Percentiles rank a stretch among this genome's conserved stretches.
These are phyloP conservation scores for Globisporangium megalacanthum DNA, from an alignment of 352 stramenopile species.

Conservation along the genomic window DNA sequence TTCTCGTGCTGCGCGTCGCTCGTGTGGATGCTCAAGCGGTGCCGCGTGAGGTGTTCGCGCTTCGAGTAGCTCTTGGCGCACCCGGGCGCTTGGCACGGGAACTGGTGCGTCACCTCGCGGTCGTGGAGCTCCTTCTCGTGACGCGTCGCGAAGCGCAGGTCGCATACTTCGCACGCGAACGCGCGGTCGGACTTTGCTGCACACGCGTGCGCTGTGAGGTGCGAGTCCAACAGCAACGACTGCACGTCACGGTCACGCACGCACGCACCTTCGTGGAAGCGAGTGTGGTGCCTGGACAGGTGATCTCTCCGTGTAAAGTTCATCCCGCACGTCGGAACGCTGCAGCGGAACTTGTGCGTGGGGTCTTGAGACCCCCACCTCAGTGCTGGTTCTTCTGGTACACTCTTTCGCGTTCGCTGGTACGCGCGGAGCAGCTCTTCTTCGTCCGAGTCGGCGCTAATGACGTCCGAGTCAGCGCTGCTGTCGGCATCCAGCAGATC, in stretches of 20 bases:
- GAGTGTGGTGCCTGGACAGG: conserved; percentile 10
- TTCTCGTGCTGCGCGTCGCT: conserved; percentile 25
- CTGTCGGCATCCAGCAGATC: not conserved
- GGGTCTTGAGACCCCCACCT: not conserved
- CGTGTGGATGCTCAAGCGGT: conserved; percentile 41
- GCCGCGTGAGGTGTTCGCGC: conserved; percentile 53
- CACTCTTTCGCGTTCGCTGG: not conserved
- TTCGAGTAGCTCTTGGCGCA: conserved; percentile 64
- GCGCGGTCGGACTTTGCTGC: not conserved
- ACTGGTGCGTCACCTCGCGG: conserved; percentile 15
- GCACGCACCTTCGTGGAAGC: conserved; percentile 14
- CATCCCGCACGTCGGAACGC: conserved; percentile 9
- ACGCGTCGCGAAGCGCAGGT: conserved; percentile 15
- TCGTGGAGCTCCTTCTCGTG: conserved; percentile 26
- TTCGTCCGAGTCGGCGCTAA: too few species aligned
- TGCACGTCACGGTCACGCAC: too few species aligned
- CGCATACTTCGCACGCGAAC: conserved; percentile 11
- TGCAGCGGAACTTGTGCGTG: conserved; percentile 7
- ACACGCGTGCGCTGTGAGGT: too few species aligned
- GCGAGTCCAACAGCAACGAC: too few species aligned
- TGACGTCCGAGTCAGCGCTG: not conserved
- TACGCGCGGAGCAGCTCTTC: not conserved
- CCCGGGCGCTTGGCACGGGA: conserved; percentile 28
- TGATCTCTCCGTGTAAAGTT: conserved; percentile 12
- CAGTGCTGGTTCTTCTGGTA: not conserved